A percentile compares a stretch with the other conserved stretches of the same genome.
These are phyloP conservation scores for Pseudoneurospora amorphoporcata DNA, from an alignment of 495 filamentous ascomycete species.

Conservation along the genomic window DNA sequence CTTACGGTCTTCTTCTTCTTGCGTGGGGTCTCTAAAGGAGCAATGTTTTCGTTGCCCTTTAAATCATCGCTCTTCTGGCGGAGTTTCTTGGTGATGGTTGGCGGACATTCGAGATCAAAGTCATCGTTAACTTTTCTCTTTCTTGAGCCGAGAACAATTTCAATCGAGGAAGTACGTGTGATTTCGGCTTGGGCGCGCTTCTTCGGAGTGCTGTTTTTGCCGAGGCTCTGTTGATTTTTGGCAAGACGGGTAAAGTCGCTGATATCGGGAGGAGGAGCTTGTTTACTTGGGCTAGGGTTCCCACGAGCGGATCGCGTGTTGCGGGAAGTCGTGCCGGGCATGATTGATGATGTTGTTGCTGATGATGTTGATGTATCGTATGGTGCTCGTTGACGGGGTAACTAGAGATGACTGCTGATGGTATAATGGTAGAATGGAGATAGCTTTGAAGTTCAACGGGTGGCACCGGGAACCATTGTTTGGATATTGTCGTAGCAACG, in stretches of 20 bases:
- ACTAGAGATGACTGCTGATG: background rate
- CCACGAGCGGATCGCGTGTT: constrained; percentile 15
- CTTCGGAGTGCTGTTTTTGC: constrained; percentile 19
- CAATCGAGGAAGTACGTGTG: constrained; percentile 16
- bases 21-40: constrained; percentile 2
- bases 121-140: constrained; percentile 23
- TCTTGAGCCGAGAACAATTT: constrained; percentile 20
- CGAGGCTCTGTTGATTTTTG: constrained; percentile 19
- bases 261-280: constrained; percentile 12
- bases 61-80: constrained; percentile 8
- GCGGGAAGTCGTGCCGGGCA: constrained; percentile 22
- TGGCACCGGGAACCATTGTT: background rate
- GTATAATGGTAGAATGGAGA: background rate
- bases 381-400: background rate
- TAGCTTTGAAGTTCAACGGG: background rate
- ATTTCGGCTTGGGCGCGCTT: constrained; percentile 8
- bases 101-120: background rate
- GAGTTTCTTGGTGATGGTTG: constrained; percentile 16
- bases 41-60: background rate
- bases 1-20: constrained; percentile 20
- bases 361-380: background rate
- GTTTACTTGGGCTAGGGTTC: constrained; percentile 12
- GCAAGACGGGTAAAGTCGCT: constrained; percentile 32
- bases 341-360: constrained; percentile 7
- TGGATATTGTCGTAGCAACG: background rate